phyloP scores from a whole-genome alignment of 371 early-diverging fungal species.

The Mucor plumbeus region DNA sequence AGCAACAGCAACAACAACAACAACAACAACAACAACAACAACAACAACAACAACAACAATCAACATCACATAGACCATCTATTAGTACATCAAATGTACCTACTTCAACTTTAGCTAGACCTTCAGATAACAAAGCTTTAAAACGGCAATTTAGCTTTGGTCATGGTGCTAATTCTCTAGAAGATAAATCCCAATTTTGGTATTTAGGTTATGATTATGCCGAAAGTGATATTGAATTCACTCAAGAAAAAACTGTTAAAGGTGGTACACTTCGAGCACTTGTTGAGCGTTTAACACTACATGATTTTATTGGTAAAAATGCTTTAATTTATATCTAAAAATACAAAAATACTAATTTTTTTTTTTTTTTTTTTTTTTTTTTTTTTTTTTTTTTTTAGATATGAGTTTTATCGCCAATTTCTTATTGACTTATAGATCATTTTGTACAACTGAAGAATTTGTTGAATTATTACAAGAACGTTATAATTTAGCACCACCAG shows the following conservation, averaged over 20 bases:
- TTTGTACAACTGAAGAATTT: slow-evolving; percentile 79
- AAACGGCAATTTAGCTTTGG: slow-evolving; percentile 31
- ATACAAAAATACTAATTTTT: not conserved
- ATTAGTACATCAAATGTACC: slow-evolving; percentile 11
- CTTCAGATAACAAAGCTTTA: slow-evolving; percentile 16
- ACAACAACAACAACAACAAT: not conserved
- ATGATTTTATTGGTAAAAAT: slow-evolving; percentile 63
- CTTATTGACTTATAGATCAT: slow-evolving; percentile 88
- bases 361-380: slow-evolving; percentile 21
- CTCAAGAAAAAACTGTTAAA: slow-evolving; percentile 79
- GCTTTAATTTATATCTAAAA: not conserved
- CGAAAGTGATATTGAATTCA: slow-evolving; percentile 77
- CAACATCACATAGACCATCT: slow-evolving; percentile 27
- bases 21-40: not conserved
- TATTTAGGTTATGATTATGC: slow-evolving; percentile 80
- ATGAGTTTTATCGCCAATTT: slow-evolving; percentile 81
- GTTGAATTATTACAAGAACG: slow-evolving; percentile 73
- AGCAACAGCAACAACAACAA: not conserved
- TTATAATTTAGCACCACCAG: slow-evolving; percentile 76
- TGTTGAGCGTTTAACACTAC: slow-evolving; percentile 88
- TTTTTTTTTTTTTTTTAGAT: slow-evolving; percentile 47
- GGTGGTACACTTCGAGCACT: slow-evolving; percentile 88
- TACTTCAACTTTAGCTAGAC: slow-evolving; percentile 7
- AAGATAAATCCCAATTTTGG: slow-evolving; percentile 32
- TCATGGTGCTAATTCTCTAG: slow-evolving; percentile 17